phyloP scores from a whole-genome alignment of 768 basidiomycete species.

The Gloeostereum incarnatum region DNA sequence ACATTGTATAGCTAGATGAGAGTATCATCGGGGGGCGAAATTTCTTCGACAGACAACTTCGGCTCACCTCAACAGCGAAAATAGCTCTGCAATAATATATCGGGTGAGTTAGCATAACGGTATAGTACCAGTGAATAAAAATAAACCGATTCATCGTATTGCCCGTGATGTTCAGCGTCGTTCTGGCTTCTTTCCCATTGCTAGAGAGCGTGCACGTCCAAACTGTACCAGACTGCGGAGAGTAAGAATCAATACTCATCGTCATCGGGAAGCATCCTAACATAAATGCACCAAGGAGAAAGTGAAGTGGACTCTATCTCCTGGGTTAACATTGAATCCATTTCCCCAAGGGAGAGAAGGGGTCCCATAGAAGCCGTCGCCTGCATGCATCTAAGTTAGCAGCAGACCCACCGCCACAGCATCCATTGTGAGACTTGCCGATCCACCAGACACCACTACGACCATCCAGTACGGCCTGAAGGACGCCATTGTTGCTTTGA shows the following conservation, averaged over 20 bases:
- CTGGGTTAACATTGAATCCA: slow-evolving; percentile 18
- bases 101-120: background rate
- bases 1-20: slow-evolving; percentile 12
- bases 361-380: slow-evolving; percentile 18
- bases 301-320: slow-evolving; percentile 16
- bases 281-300: slow-evolving; percentile 11
- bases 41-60: background rate
- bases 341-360: slow-evolving; percentile 19
- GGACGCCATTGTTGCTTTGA: slow-evolving; percentile 16
- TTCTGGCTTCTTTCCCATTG: slow-evolving; percentile 13
- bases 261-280: background rate
- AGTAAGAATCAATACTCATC: background rate
- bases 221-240: slow-evolving; percentile 11
- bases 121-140: background rate
- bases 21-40: background rate
- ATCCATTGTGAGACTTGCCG: slow-evolving; percentile 8
- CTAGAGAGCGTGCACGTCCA: slow-evolving; percentile 19
- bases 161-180: slow-evolving; percentile 15
- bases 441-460: slow-evolving; percentile 19
- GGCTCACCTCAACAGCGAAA: slow-evolving; percentile 15
- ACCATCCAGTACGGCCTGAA: slow-evolving; percentile 18
- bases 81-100: slow-evolving; percentile 11
- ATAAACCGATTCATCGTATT: slow-evolving; percentile 17
- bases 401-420: background rate
- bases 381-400: slow-evolving; percentile 1